phyloP scores from a whole-genome alignment of 139 green algal genomes.

The Micromonas commoda region DNA sequence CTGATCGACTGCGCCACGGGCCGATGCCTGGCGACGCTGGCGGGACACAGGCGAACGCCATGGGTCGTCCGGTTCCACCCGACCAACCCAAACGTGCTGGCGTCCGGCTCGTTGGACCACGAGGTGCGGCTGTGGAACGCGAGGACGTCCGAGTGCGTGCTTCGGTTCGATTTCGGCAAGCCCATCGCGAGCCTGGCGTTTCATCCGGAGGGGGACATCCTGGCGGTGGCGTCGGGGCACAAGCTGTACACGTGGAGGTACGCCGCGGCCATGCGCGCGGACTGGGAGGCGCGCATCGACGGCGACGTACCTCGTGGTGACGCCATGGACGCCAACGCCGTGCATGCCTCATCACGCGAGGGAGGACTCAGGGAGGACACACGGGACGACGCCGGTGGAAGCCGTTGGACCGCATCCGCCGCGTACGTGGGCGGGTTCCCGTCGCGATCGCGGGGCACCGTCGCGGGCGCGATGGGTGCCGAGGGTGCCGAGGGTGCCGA shows the following conservation, averaged over 20 bases:
- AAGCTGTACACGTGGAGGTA: slow-evolving; percentile 71
- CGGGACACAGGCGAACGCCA: slow-evolving; percentile 73
- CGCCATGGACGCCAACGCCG: too few relatives aligned
- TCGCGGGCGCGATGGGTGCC: too few relatives aligned
- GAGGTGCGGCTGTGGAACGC: slow-evolving; percentile 74
- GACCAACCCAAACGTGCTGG: slow-evolving; percentile 53
- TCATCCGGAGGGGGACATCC: slow-evolving; percentile 49
- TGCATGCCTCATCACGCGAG: too few relatives aligned
- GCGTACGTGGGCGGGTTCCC: background rate
- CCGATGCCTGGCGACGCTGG: slow-evolving; percentile 48
- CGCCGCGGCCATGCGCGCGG: background rate
- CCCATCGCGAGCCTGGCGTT: slow-evolving; percentile 84
- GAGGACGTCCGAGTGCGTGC: slow-evolving; percentile 54
- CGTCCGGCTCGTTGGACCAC: slow-evolving; percentile 76
- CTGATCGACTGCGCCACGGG: slow-evolving; percentile 58
- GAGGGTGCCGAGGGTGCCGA: background rate
- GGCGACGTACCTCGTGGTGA: too few relatives aligned
- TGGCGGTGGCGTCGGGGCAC: slow-evolving; percentile 79
- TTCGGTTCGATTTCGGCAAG: slow-evolving; percentile 57
- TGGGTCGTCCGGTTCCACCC: slow-evolving; percentile 87
- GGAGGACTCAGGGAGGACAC: background rate
- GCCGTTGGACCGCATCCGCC: background rate
- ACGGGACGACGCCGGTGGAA: background rate
- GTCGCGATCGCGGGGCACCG: background rate
- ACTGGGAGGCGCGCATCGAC: background rate